phyloP scores from a whole-genome alignment of 2,329 filamentous ascomycete genomes.

The Fonsecaea pedrosoi region DNA sequence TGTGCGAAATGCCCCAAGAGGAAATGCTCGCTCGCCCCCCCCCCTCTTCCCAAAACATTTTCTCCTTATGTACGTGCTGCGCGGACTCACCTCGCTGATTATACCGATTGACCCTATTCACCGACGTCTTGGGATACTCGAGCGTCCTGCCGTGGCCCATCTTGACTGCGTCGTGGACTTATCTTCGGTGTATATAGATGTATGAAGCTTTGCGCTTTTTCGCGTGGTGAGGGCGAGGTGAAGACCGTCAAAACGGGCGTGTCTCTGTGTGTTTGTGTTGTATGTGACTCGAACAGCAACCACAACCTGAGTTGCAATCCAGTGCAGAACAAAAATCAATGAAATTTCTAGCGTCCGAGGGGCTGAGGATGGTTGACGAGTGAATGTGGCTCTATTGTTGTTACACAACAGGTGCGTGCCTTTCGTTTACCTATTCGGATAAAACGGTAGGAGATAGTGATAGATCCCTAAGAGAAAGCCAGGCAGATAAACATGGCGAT shows the following conservation, averaged over 20 bases:
- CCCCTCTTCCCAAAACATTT: background rate
- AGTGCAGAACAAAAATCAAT: too few relatives aligned
- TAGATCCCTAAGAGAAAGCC: background rate
- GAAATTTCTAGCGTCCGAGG: too few relatives aligned
- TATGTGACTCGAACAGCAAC: too few relatives aligned
- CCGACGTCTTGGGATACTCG: slow-evolving; percentile 66
- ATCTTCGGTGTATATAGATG: too few relatives aligned
- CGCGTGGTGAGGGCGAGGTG: too few relatives aligned
- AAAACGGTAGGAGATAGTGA: background rate
- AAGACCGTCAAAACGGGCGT: too few relatives aligned
- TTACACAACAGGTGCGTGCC: background rate
- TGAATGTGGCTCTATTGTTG: background rate
- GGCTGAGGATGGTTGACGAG: too few relatives aligned
- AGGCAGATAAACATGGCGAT: background rate
- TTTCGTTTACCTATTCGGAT: background rate
- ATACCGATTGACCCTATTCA: slow-evolving; percentile 72
- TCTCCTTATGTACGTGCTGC: background rate
- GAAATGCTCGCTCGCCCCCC: too few relatives aligned
- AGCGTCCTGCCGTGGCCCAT: slow-evolving; percentile 45
- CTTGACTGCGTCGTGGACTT: background rate
- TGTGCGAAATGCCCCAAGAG: too few relatives aligned
- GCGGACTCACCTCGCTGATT: slow-evolving; percentile 63
- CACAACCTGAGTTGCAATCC: too few relatives aligned
- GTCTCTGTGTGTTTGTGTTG: too few relatives aligned
- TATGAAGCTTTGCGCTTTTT: too few relatives aligned